These are phyloP conservation scores for Candida endomychidarum DNA, from an alignment of 805 yeast genomes.

Conservation along the genomic window DNA sequence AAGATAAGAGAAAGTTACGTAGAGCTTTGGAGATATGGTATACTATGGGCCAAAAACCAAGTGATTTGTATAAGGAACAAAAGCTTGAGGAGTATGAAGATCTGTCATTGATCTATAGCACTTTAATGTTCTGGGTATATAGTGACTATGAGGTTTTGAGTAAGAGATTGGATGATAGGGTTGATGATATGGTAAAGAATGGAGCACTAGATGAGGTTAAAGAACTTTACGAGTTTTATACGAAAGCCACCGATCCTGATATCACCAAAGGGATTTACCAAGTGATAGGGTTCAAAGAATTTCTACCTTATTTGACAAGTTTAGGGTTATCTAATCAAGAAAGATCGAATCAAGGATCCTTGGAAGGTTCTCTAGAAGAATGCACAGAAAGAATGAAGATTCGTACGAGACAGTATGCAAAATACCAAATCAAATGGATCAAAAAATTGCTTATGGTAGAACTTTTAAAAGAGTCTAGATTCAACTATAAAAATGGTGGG, in stretches of 20 bases:
- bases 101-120: conserved; percentile 54
- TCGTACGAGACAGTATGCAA: conserved; percentile 83
- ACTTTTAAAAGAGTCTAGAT: conserved; percentile 46
- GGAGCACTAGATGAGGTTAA: conserved; percentile 75
- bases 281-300: conserved; percentile 91
- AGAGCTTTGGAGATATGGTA: conserved; percentile 81
- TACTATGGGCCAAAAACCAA: conserved; percentile 64
- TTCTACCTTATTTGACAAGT: conserved; percentile 63
- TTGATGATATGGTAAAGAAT: conserved; percentile 72
- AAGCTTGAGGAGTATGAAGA: conserved; percentile 38
- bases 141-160: conserved; percentile 59
- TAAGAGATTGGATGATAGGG: conserved; percentile 69
- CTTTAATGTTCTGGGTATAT: conserved; percentile 81
- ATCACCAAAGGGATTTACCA: conserved; percentile 85
- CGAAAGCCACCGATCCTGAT: conserved; percentile 39
- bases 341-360: too few species aligned
- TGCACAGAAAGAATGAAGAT: conserved; percentile 78
- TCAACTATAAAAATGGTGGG: conserved; percentile 57
- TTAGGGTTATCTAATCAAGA: too few species aligned
- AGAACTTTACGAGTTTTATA: conserved; percentile 52
- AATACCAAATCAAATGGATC: conserved; percentile 89
- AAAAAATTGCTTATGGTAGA: conserved; percentile 65
- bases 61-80: conserved; percentile 70
- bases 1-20: conserved; percentile 74
- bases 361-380: conserved; percentile 17